phyloP scores from a whole-genome alignment of 306 rosid species.

The Carpinus viminea region DNA sequence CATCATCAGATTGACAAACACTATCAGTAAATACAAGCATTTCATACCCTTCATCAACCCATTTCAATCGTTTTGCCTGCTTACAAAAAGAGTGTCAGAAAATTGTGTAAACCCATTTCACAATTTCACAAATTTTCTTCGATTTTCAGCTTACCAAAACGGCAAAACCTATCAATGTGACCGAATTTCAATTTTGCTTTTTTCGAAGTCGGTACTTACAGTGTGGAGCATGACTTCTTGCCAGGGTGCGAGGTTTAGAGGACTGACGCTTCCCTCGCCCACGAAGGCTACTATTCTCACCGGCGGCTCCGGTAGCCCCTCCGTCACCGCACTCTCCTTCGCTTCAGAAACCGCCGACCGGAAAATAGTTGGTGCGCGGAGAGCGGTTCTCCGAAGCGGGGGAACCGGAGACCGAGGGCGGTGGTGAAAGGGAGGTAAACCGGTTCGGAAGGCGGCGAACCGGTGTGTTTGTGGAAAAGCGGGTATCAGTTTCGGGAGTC shows the following conservation, averaged over 20 bases:
- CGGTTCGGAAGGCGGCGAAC: conserved; percentile 10
- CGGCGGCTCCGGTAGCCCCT: conserved; percentile 30
- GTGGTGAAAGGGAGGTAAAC: conserved; percentile 10
- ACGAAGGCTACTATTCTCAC: conserved; percentile 68
- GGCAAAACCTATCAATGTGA: too few relatives aligned
- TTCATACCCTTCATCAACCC: conserved; percentile 77
- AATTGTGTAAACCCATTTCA: background rate
- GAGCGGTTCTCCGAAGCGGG: conserved; percentile 1
- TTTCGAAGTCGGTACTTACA: conserved; percentile 31
- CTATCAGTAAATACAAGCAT: conserved; percentile 67
- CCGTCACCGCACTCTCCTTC: conserved; percentile 2
- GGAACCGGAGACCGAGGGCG: background rate
- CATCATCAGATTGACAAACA: conserved; percentile 31
- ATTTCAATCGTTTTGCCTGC: conserved; percentile 77
- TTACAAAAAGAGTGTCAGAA: conserved; percentile 13
- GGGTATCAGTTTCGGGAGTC: conserved; percentile 3
- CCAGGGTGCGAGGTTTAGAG: conserved; percentile 69
- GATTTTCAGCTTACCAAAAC: too few relatives aligned
- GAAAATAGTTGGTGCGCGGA: conserved; percentile 18
- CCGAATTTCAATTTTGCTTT: background rate
- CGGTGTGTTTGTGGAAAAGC: conserved; percentile 9
- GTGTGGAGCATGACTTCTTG: conserved; percentile 84
- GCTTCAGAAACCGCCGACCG: conserved; percentile 31
- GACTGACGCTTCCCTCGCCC: conserved; percentile 69
- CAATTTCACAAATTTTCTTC: too few relatives aligned